A percentile compares a stretch with the other conserved stretches of the same genome.
These are phyloP conservation scores for Dalbergia cochinchinensis DNA, from an alignment of 306 rosid genomes.

Conservation along the genomic window DNA sequence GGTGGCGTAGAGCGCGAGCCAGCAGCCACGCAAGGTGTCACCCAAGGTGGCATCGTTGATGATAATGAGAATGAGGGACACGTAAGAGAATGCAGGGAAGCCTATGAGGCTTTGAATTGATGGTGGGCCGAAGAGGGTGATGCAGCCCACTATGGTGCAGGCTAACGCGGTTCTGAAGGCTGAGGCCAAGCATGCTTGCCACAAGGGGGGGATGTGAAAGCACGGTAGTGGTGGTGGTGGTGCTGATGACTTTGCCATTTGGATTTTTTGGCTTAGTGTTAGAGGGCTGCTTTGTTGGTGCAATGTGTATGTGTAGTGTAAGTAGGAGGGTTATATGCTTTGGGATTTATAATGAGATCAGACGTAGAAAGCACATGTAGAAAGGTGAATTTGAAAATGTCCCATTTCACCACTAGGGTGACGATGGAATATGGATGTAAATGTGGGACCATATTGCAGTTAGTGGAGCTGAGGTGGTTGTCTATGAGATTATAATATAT, in stretches of 20 bases:
- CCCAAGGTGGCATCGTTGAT: constrained; percentile 66
- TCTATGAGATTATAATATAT: too few species aligned
- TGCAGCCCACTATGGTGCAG: constrained; percentile 63
- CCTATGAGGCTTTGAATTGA: constrained; percentile 51
- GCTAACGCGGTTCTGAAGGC: constrained; percentile 66
- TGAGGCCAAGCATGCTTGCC: constrained; percentile 63
- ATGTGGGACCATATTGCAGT: neutral
- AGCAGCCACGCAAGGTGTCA: constrained; percentile 58
- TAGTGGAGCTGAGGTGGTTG: neutral
- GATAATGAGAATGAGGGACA: constrained; percentile 63
- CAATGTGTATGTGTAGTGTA: neutral
- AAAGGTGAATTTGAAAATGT: neutral
- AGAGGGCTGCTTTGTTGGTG: neutral
- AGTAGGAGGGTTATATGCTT: neutral
- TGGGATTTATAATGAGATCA: neutral
- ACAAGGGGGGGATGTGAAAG: constrained; percentile 42
- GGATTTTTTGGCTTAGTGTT: too few species aligned
- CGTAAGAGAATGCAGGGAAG: constrained; percentile 79
- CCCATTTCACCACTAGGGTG: neutral
- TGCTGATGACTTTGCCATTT: neutral
- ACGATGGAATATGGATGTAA: neutral
- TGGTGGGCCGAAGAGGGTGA: constrained; percentile 64
- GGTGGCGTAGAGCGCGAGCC: constrained; percentile 66
- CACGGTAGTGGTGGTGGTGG: neutral
- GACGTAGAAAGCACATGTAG: neutral